A percentile compares a stretch with the other conserved stretches of the same genome.
Evolutionary conservation across 192 early-diverging fungal genomes (phyloP).

Genomic region (Rhizophlyctis rosea): DNA sequence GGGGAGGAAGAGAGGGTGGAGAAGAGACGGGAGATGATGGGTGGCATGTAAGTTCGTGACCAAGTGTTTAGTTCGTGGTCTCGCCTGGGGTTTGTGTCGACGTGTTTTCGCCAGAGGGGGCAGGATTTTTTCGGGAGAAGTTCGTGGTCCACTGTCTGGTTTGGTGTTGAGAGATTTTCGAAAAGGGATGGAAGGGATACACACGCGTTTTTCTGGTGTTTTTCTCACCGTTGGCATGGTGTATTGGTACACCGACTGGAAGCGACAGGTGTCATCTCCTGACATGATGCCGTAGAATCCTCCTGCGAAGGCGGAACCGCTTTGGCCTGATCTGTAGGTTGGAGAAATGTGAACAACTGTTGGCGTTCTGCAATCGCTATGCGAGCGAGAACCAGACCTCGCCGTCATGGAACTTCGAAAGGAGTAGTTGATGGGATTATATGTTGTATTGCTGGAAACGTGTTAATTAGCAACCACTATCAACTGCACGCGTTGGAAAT

Average conservation of each 20-base stretch:
- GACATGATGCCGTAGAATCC: background rate
- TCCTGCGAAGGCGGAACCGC: slow-evolving; percentile 1
- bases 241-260: slow-evolving; percentile 10
- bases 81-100: background rate
- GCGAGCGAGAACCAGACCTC: too few species aligned
- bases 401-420: slow-evolving; percentile 8
- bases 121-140: slow-evolving; percentile 4
- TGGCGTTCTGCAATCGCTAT: too few species aligned
- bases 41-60: background rate
- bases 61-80: background rate
- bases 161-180: too few species aligned
- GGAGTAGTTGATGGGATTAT: slow-evolving; percentile 1
- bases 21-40: background rate
- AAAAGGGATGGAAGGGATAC: too few species aligned
- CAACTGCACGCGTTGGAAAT: background rate
- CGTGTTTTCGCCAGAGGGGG: background rate
- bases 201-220: background rate
- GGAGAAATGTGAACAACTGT: too few species aligned
- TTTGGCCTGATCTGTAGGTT: slow-evolving; percentile 8
- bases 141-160: background rate
- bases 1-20: background rate
- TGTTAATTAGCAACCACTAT: background rate
- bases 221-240: background rate
- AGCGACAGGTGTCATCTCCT: background rate
- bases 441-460: slow-evolving; percentile 1